A percentile compares a stretch with the other conserved stretches of the same genome.
Conservation (phyloP, 2,329 filamentous ascomycete genomes). For the Elsinoe ampelina region DNA sequence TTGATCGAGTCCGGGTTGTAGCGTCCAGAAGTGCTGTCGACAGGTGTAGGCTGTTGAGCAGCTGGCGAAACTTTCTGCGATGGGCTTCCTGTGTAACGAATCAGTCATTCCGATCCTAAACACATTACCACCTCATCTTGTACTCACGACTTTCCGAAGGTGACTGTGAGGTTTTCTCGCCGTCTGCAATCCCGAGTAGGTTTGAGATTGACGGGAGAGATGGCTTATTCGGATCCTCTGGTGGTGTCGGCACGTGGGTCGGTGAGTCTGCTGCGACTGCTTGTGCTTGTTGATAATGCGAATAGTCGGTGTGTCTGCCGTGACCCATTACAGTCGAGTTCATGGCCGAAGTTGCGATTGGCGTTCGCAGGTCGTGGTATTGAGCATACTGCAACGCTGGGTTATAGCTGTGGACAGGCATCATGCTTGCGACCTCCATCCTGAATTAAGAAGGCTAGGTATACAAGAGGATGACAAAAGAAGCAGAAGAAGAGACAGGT, state of each 20-base stretch:
- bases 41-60: slow-evolving; percentile 12
- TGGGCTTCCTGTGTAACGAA: slow-evolving; percentile 8
- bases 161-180: slow-evolving; percentile 41
- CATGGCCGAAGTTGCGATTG: slow-evolving; percentile 12
- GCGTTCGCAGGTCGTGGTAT: slow-evolving; percentile 15
- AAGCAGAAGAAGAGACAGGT: neutral
- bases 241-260: neutral
- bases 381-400: slow-evolving; percentile 14
- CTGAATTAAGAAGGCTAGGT: slow-evolving; percentile 9
- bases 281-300: slow-evolving; percentile 7
- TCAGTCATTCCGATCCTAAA: neutral
- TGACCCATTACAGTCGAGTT: slow-evolving; percentile 9
- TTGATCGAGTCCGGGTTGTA: slow-evolving; percentile 18
- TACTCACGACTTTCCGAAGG: slow-evolving; percentile 29
- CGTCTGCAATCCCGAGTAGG: slow-evolving; percentile 73
- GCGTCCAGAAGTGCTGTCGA: slow-evolving; percentile 10
- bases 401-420: slow-evolving; percentile 14
- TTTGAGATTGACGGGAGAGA: slow-evolving; percentile 91
- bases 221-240: slow-evolving; percentile 63
- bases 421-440: slow-evolving; percentile 17
- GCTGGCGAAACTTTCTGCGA: slow-evolving; percentile 11
- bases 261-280: slow-evolving; percentile 1
- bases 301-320: slow-evolving; percentile 12
- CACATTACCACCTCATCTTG: neutral
- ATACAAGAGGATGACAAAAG: neutral